Evolutionary conservation across 2,329 filamentous ascomycete genomes (phyloP), one percentile per base, ranked within the genome.

Genomic region (Paramyrothecium roridum): DNA sequence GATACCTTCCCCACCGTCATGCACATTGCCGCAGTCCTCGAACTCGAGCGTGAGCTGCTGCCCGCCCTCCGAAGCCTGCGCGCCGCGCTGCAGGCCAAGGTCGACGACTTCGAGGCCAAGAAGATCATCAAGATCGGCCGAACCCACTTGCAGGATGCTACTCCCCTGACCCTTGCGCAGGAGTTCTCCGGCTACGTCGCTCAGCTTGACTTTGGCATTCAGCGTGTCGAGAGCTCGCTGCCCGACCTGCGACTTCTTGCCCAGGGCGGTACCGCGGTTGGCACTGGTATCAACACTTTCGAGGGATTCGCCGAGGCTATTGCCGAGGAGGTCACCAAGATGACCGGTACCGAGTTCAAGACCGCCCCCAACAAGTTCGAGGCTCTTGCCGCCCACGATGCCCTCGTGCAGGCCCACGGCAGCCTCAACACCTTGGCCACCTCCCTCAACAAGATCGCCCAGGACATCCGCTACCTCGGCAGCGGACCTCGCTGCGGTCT

Each of bases 321-420:
- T 66, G 95, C 95, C 40, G 84, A 87, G 56, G 93, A 98, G 76
- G 91, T 99, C 60, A 87, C 80, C 79, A 93, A 90, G 76, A 90
- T 96, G 85, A 96, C 95, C 2, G 93, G 93, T 65, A 92, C 89
- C 66, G 81, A 95, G 70, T 99, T 99, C 82, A 85, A 90, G 79
- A 98, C 95, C 11, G 95, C 95, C 13, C 93, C 95, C 63, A 99
- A 99, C 85, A 99, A 99, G 81, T 99, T 99, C 70, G 95, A 98
- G 80, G 88, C 95, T 3, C 86, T 99, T 46, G 95, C 95, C 56
- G 91, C 95, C 52, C 95, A 99, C 76, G 95, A 99, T 70, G 91
- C 93, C 61, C 86, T 98, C 65, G 92, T 98, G 56, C 93, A 98
- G 79, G 93, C 93, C 52, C 91, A 91, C 63, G 95, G 95, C 58